Conservation (phyloP, 805 yeast genomes). For the Saccharomycopsis sp. region DNA sequence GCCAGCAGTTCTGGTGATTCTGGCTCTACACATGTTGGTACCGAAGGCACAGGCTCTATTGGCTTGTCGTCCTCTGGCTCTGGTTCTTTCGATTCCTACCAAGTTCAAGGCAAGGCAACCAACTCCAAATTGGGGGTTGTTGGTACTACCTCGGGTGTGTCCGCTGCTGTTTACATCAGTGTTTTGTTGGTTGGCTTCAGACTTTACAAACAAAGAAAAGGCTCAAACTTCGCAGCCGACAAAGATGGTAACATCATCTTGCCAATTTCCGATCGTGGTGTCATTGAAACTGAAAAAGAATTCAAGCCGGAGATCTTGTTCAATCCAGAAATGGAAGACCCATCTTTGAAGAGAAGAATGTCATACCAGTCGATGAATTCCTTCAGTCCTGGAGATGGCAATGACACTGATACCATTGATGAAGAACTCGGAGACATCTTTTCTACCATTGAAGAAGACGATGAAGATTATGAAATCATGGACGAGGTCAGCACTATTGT, state of each 20-base stretch:
- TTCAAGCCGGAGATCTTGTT: constrained; percentile 9
- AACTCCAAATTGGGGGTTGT: constrained; percentile 26
- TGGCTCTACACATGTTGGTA: too few species aligned
- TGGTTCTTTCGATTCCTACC: constrained; percentile 21
- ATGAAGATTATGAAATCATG: constrained; percentile 3
- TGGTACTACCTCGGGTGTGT: constrained; percentile 21
- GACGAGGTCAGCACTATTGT: constrained; percentile 15
- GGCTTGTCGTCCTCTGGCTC: constrained; percentile 22
- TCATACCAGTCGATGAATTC: constrained; percentile 18
- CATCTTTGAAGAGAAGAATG: constrained; percentile 9
- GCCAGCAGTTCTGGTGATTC: constrained; percentile 23
- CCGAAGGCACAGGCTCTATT: constrained; percentile 21
- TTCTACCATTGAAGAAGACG: constrained; percentile 4
- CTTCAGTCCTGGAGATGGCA: constrained; percentile 4
- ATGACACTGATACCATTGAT: background rate
- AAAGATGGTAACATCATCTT: constrained; percentile 19
- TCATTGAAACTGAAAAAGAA: constrained; percentile 12
- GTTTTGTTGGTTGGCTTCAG: constrained; percentile 25
- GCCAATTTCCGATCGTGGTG: constrained; percentile 19
- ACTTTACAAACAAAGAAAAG: constrained; percentile 24
- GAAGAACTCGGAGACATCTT: constrained; percentile 10
- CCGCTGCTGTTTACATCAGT: constrained; percentile 19
- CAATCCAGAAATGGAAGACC: constrained; percentile 17
- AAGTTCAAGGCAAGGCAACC: constrained; percentile 24
- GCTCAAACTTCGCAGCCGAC: constrained; percentile 8